Evolutionary conservation across 2,329 filamentous ascomycete species (phyloP), one percentile per base, ranked within the genome.

Genomic region (Xylariaceae sp.): DNA sequence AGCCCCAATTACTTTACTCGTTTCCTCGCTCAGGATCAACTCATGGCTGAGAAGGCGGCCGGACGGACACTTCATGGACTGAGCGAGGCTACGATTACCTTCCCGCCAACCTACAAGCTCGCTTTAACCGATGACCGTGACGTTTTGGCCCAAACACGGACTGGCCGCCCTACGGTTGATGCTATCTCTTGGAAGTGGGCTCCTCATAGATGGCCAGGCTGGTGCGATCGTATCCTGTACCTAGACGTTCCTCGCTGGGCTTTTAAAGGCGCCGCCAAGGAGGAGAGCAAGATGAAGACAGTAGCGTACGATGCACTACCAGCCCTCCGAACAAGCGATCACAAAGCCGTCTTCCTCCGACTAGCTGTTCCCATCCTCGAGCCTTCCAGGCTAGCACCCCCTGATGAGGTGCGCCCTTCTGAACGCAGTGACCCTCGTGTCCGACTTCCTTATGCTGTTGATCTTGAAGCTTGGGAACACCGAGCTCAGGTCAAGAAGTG

Each of bases 71-170:
- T 96, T 20, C 92, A 97, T 59, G 87, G 90, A 4, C 76, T 99
- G 27, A 75, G 76, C 8, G 94, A 99, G 73, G 82, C 86, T 1
- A 76, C 81, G 1, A 84, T 97, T 53, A 73, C 72, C 3, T 99
- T 97, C 66, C 88, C 92, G 1, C 94, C 94, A 0, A 97, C 94
- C 0, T 99, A 99, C 78, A 99, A 99, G 72, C 95, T 94, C 70
- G 79, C 52, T 7, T 11, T 53, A 2, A 7, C 15, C 9, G 33
- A 24, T 4, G 29, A 21, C 6, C 18, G 26, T 1, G 67, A 63
- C 15, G 57, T 61, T 9, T 67, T 69, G 16, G 50, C 43, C 7
- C 45, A 55, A 23, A 18, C 50, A 6, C 57, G 53, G 11, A 51
- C 37, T n/a, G 47, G 40, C 27, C 21, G 42, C 24, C 65, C 64